These are phyloP conservation scores for Coemansia sp. DNA, from an alignment of 192 early-diverging fungal genomes.

Conservation along the genomic window DNA sequence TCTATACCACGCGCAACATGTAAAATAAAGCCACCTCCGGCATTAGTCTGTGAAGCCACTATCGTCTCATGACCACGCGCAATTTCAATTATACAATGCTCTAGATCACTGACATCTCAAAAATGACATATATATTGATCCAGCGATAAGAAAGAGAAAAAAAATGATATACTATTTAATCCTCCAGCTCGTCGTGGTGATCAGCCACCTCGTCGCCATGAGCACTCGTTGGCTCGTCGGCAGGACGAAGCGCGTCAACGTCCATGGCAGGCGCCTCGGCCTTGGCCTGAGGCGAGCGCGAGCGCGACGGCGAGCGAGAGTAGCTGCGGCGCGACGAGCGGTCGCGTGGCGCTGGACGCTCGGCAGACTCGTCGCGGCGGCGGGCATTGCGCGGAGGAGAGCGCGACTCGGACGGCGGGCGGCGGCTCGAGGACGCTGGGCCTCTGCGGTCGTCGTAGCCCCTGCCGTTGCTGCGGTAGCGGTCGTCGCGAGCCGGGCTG, in stretches of 20 bases:
- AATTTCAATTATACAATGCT: neutral
- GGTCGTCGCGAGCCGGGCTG: constrained; percentile 11
- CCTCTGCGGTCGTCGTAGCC: constrained; percentile 15
- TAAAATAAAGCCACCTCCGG: no score
- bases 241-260: constrained; percentile 20
- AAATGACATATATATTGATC: neutral
- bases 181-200: constrained; percentile 11
- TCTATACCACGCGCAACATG: neutral
- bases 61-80: neutral
- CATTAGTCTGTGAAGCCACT: neutral
- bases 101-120: no score
- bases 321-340: constrained; percentile 14
- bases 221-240: constrained; percentile 14
- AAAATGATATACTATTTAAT: neutral
- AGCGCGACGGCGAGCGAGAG: constrained; percentile 34
- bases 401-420: constrained; percentile 6
- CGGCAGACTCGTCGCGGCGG: constrained; percentile 9
- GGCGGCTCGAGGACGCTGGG: neutral
- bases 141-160: constrained; percentile 1
- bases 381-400: constrained; percentile 18
- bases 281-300: constrained; percentile 16
- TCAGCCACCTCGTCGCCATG: constrained; percentile 17
- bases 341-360: constrained; percentile 8
- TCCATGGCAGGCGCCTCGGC: constrained; percentile 15
- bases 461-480: constrained; percentile 15